These are phyloP conservation scores for Orbilia brochopaga DNA, from an alignment of 2,329 filamentous ascomycete genomes.

Conservation along the genomic window DNA sequence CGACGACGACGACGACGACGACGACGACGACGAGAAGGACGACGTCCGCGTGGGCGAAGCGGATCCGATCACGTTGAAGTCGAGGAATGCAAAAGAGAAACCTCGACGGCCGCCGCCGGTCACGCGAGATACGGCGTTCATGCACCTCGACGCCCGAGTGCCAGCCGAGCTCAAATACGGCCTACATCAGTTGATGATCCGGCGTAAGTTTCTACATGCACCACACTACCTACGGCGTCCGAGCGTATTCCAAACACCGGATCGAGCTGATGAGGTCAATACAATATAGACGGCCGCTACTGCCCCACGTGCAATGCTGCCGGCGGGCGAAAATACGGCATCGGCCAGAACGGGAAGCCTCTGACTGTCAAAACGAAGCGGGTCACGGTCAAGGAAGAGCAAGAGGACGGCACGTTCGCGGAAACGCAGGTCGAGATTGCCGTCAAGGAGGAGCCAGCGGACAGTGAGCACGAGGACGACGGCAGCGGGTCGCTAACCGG, in stretches of 20 bases:
- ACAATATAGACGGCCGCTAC: constrained; percentile 38
- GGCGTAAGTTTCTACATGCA: constrained; percentile 53
- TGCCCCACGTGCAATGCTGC: constrained; percentile 47
- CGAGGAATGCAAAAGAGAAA: constrained; percentile 8
- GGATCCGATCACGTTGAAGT: constrained; percentile 4
- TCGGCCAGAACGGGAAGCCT: constrained; percentile 38
- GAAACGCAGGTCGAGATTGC: constrained; percentile 25
- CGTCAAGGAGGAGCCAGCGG: constrained; percentile 33
- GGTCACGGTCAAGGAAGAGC: constrained; percentile 38
- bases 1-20: background rate
- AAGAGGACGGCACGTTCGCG: constrained; percentile 23
- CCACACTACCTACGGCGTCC: background rate
- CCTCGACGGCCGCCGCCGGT: constrained; percentile 55
- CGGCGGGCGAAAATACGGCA: constrained; percentile 35
- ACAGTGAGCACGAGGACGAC: constrained; percentile 33
- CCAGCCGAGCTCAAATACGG: constrained; percentile 63
- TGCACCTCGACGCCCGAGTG: constrained; percentile 62
- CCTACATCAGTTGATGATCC: constrained; percentile 65
- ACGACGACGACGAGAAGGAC: background rate
- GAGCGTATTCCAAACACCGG: background rate
- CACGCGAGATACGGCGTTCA: constrained; percentile 61
- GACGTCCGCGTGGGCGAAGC: constrained; percentile 12
- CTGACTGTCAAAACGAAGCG: constrained; percentile 22
- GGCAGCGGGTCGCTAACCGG: background rate
- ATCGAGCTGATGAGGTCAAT: background rate